A percentile compares a stretch with the other conserved stretches of the same genome.
Evolutionary conservation across 2,329 filamentous ascomycete genomes (phyloP).

Genomic region (Xylogone sp.): DNA sequence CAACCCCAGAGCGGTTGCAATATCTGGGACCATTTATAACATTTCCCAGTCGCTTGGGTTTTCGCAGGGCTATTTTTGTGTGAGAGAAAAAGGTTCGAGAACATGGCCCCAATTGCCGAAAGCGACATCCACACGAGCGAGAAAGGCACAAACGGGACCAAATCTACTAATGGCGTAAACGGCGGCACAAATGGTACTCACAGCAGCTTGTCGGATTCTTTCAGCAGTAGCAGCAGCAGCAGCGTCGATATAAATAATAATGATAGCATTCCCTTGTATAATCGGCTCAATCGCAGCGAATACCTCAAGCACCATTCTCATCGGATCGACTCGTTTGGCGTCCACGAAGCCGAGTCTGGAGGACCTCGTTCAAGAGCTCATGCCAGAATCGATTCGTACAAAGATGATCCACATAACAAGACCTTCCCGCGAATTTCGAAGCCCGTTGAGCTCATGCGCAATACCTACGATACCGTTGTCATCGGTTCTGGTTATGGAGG

Average conservation of each 20-base stretch:
- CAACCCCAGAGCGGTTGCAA: background rate
- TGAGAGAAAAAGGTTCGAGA: background rate
- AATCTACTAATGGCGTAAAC: background rate
- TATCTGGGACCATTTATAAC: background rate
- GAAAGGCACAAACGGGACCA: background rate
- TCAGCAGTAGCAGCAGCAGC: background rate
- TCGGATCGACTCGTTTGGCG: conserved; percentile 17
- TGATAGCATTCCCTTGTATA: background rate
- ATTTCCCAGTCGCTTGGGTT: background rate
- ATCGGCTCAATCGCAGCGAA: background rate
- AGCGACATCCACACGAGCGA: background rate
- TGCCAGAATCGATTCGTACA: conserved; percentile 25
- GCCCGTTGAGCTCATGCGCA: conserved; percentile 52
- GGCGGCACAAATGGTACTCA: background rate
- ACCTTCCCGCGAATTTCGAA: conserved; percentile 51
- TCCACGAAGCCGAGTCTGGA: conserved; percentile 13
- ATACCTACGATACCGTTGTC: conserved; percentile 61
- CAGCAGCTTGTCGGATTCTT: no score
- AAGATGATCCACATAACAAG: conserved; percentile 22
- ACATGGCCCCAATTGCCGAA: background rate
- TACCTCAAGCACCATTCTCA: conserved; percentile 9
- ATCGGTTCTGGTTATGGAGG: conserved; percentile 69
- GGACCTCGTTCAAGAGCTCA: conserved; percentile 20
- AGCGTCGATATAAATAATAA: background rate
- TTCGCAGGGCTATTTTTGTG: background rate